Evolutionary conservation across 208 protist species (phyloP).

Genomic region (Leishmania tarentolae): DNA sequence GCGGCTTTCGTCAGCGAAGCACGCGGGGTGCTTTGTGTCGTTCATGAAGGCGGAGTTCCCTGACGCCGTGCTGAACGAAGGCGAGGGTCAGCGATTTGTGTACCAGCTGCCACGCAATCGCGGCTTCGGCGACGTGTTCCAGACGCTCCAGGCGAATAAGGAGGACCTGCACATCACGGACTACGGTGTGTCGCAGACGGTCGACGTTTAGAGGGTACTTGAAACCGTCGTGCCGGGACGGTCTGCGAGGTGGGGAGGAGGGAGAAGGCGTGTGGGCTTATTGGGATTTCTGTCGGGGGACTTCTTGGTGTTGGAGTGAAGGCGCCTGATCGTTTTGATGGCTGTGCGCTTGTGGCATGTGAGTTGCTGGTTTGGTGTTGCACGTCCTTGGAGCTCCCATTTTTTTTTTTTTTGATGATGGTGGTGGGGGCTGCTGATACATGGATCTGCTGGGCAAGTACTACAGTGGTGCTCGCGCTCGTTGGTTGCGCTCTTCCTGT

Average conservation of each 20-base stretch:
- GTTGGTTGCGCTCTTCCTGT: too few relatives aligned
- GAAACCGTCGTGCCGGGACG: background rate
- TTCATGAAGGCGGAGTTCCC: slow-evolving; percentile 51
- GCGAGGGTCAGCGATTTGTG: slow-evolving; percentile 43
- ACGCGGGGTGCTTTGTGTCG: slow-evolving; percentile 12
- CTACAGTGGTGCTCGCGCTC: too few relatives aligned
- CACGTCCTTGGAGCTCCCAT: too few relatives aligned
- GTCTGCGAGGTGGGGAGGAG: background rate
- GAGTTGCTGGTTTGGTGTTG: too few relatives aligned
- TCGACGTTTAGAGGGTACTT: slow-evolving; percentile 68
- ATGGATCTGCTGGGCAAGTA: too few relatives aligned
- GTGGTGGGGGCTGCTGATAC: too few relatives aligned
- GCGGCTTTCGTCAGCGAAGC: slow-evolving; percentile 28
- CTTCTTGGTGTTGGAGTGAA: too few relatives aligned
- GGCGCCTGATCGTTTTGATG: too few relatives aligned
- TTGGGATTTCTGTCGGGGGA: too few relatives aligned
- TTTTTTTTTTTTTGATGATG: too few relatives aligned
- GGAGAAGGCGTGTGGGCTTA: too few relatives aligned
- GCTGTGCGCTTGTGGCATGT: too few relatives aligned
- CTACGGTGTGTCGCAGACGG: slow-evolving; percentile 79
- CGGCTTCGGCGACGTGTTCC: slow-evolving; percentile 43
- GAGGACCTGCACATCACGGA: slow-evolving; percentile 42
- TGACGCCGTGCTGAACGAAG: slow-evolving; percentile 33
- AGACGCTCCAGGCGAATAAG: slow-evolving; percentile 40
- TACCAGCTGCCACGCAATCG: slow-evolving; percentile 40